Evolutionary conservation across 1,284 basidiomycete genomes (phyloP).

Genomic region (Amylostereum chailletii): DNA sequence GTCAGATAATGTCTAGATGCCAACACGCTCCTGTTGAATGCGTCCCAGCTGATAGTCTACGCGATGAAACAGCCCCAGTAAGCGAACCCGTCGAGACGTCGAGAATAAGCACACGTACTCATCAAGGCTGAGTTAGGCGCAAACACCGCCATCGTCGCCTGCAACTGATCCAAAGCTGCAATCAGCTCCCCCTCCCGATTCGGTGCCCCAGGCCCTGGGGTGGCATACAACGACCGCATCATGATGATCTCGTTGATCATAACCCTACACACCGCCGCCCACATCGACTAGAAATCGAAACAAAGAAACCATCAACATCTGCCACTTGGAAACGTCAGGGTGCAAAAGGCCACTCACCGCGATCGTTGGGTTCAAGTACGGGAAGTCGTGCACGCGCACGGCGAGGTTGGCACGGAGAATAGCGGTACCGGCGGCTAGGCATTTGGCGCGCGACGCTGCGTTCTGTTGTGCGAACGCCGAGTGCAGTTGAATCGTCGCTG

Average conservation of each 20-base stretch:
- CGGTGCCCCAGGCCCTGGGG: not conserved
- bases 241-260: conserved; percentile 16
- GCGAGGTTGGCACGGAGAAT: conserved; percentile 10
- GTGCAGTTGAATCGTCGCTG: conserved; percentile 28
- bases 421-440: conserved; percentile 18
- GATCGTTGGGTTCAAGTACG: conserved; percentile 17
- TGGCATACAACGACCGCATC: conserved; percentile 6
- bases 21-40: conserved; percentile 10
- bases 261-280: conserved; percentile 17
- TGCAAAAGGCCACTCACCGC: conserved; percentile 14
- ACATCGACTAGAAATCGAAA: conserved; percentile 12
- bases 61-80: not conserved
- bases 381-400: conserved; percentile 10
- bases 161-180: conserved; percentile 8
- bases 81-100: not conserved
- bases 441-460: conserved; percentile 18
- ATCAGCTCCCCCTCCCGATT: conserved; percentile 6
- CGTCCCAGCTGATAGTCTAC: conserved; percentile 9
- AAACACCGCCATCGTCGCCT: conserved; percentile 8
- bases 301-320: not conserved
- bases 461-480: conserved; percentile 18
- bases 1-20: conserved; percentile 2
- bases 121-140: conserved; percentile 12
- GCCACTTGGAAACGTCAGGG: not conserved
- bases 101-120: conserved; percentile 4